phyloP scores from a whole-genome alignment of 176 grass and related monocot species.

The Triticum dicoccoides region DNA sequence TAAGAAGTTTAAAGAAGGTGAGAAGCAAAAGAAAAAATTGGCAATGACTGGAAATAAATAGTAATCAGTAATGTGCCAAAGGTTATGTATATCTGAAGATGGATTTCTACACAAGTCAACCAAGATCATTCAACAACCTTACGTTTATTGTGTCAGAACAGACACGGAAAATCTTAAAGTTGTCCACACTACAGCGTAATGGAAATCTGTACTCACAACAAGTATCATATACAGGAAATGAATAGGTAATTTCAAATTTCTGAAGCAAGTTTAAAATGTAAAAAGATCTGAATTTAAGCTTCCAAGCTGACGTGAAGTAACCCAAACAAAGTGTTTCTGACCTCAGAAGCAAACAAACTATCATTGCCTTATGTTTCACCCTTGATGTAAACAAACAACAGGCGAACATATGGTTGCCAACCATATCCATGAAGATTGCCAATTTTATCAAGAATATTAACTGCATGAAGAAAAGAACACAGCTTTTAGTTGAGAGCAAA shows the following conservation, averaged over 20 bases:
- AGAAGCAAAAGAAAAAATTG: constrained; percentile 1
- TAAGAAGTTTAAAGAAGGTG: not conserved
- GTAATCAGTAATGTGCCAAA: not conserved
- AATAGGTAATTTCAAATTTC: not conserved
- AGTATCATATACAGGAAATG: not conserved
- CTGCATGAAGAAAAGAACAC: not conserved
- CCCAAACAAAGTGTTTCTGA: not conserved
- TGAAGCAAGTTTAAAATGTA: not conserved
- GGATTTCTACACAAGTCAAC: not conserved
- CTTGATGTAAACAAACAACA: not conserved
- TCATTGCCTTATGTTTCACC: not conserved
- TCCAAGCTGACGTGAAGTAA: not conserved
- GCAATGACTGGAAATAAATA: not conserved
- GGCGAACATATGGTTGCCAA: not conserved
- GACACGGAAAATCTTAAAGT: not conserved
- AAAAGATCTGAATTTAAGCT: not conserved
- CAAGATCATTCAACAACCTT: constrained; percentile 7
- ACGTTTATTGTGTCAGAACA: not conserved
- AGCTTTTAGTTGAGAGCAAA: constrained; percentile 17
- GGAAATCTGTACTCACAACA: not conserved
- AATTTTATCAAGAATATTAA: not conserved
- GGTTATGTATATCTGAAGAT: not conserved
- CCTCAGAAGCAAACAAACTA: constrained; percentile 1
- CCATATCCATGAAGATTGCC: not conserved
- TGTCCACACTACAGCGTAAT: not conserved